These are phyloP conservation scores for Aspergillus transmontanensis DNA, from an alignment of 2,329 filamentous ascomycete species.

Conservation along the genomic window DNA sequence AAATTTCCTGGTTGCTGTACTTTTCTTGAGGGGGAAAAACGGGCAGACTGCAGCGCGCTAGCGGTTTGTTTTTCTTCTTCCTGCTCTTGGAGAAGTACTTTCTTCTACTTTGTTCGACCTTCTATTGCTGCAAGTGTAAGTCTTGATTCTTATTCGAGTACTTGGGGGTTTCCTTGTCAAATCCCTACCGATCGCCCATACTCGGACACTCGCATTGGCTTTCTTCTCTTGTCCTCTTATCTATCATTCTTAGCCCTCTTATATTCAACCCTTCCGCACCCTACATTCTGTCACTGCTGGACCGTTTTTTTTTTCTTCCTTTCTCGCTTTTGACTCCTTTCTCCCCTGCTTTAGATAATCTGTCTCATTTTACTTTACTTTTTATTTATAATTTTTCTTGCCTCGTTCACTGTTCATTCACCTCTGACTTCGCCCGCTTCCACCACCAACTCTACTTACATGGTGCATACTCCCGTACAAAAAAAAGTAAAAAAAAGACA, in stretches of 20 bases:
- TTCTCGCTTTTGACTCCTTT: background rate
- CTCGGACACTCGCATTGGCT: constrained; percentile 9
- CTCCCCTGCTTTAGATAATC: constrained; percentile 8
- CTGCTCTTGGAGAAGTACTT: constrained; percentile 9
- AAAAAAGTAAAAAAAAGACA: constrained; percentile 5
- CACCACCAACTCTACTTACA: constrained; percentile 3
- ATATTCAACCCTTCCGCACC: constrained; percentile 10
- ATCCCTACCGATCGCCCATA: constrained; percentile 5
- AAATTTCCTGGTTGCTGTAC: constrained; percentile 18
- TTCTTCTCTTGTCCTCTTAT: constrained; percentile 6
- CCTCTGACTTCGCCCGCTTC: background rate
- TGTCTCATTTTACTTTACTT: background rate
- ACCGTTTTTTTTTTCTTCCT: background rate
- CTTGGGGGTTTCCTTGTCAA: constrained; percentile 1
- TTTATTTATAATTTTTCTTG: background rate
- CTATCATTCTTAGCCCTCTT: constrained; percentile 10
- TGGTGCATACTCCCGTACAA: background rate
- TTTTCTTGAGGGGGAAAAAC: constrained; percentile 17
- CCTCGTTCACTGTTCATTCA: background rate
- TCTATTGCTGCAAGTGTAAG: constrained; percentile 19
- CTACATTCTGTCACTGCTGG: constrained; percentile 6
- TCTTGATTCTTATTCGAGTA: constrained; percentile 8
- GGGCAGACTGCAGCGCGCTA: constrained; percentile 29
- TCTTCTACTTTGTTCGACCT: constrained; percentile 10
- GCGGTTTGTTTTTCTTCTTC: constrained; percentile 23